These are phyloP conservation scores for Nigrograna mackinnonii DNA, from an alignment of 2,329 filamentous ascomycete species.

Conservation along the genomic window DNA sequence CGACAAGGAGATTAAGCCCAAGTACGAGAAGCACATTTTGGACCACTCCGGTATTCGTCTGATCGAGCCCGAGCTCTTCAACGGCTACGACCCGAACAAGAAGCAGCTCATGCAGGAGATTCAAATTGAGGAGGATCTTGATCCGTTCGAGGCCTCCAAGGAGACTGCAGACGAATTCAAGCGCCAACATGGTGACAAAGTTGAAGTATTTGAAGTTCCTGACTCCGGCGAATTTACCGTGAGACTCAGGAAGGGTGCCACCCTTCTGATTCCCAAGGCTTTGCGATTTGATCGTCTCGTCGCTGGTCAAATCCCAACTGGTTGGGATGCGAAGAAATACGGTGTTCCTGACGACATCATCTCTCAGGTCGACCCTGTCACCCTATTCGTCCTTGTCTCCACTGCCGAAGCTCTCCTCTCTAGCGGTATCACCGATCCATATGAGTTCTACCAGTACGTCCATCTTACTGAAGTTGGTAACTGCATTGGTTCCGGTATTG, in stretches of 20 bases:
- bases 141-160: slow-evolving; percentile 96
- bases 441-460: slow-evolving; percentile 99
- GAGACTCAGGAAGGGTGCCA: slow-evolving; percentile 92
- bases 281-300: slow-evolving; percentile 96
- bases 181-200: slow-evolving; percentile 95
- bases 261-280: slow-evolving; percentile 94
- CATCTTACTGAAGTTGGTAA: slow-evolving; percentile 98
- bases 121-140: slow-evolving; percentile 94
- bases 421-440: slow-evolving; percentile 95
- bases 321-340: slow-evolving; percentile 96
- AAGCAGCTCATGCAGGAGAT: slow-evolving; percentile 98
- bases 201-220: slow-evolving; percentile 92
- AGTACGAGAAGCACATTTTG: slow-evolving; percentile 96
- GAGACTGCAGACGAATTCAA: slow-evolving; percentile 98
- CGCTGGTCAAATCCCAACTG: slow-evolving; percentile 93
- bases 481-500: slow-evolving; percentile 97
- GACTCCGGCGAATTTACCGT: slow-evolving; percentile 95
- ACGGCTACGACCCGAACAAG: slow-evolving; percentile 96
- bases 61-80: slow-evolving; percentile 96
- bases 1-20: slow-evolving; percentile 95
- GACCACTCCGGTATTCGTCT: slow-evolving; percentile 97
- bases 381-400: slow-evolving; percentile 90
- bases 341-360: slow-evolving; percentile 98
- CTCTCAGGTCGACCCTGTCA: slow-evolving; percentile 94
- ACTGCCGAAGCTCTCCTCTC: slow-evolving; percentile 90